Conservation (phyloP, 495 filamentous ascomycete species). For the Hypoxylon lenormandii region DNA sequence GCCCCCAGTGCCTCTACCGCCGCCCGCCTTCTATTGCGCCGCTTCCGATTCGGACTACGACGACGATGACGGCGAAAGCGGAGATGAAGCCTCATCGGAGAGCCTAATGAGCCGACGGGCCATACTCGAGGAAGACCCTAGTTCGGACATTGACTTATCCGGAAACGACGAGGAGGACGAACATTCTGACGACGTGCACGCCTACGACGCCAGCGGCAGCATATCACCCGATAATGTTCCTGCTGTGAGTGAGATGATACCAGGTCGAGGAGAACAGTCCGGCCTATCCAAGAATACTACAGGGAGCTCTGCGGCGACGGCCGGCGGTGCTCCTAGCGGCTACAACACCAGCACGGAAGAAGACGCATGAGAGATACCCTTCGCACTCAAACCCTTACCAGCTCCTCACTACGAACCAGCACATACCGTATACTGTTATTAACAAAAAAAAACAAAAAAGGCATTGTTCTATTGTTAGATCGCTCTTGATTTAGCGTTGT, state of each 20-base stretch:
- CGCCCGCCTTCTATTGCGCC: conserved; percentile 57
- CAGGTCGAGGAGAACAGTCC: conserved; percentile 10
- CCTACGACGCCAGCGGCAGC: conserved; percentile 35
- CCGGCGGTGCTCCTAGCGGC: conserved; percentile 57
- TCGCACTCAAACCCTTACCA: too few relatives aligned
- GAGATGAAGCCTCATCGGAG: conserved; percentile 44
- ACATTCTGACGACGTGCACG: conserved; percentile 43
- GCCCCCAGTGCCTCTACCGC: conserved; percentile 58
- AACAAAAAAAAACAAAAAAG: too few relatives aligned
- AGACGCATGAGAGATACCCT: conserved; percentile 16
- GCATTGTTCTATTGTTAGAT: not conserved
- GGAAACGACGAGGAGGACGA: conserved; percentile 52
- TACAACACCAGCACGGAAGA: conserved; percentile 58
- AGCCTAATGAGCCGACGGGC: conserved; percentile 48
- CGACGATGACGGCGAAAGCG: conserved; percentile 46
- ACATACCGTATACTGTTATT: not conserved
- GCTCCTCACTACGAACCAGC: not conserved
- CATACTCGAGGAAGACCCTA: conserved; percentile 43
- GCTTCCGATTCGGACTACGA: conserved; percentile 50
- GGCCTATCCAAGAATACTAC: conserved; percentile 45
- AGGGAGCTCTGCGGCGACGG: conserved; percentile 60
- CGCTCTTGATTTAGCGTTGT: not conserved
- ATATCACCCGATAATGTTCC: conserved; percentile 32
- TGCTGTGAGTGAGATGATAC: conserved; percentile 5
- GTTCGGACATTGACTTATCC: conserved; percentile 48